These are phyloP conservation scores for Malus fusca DNA, from an alignment of 306 rosid genomes.

Conservation along the genomic window DNA sequence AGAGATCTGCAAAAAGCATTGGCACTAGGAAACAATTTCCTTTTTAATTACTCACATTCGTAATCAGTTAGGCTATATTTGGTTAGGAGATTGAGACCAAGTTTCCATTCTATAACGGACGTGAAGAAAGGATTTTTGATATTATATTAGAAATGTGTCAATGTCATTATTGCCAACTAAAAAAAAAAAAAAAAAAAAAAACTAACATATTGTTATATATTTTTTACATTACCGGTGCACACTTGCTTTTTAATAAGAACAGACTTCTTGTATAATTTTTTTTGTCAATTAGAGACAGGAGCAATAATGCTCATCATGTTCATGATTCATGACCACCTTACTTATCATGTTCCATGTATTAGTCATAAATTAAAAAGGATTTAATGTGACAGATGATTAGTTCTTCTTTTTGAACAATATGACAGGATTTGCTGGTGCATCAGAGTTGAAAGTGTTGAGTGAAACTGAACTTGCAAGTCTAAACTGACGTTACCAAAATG, in stretches of 20 bases:
- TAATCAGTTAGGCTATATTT: not conserved
- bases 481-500: no score
- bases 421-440: not conserved
- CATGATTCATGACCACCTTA: not conserved
- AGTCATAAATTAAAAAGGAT: not conserved
- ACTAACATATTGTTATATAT: no score
- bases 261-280: no score
- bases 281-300: not conserved
- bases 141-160: no score
- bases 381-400: not conserved
- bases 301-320: not conserved
- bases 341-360: not conserved
- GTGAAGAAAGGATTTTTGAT: no score
- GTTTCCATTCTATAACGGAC: no score
- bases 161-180: no score
- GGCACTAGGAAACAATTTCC: not conserved
- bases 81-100: not conserved
- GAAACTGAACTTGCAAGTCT: not conserved
- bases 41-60: not conserved
- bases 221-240: not conserved
- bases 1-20: not conserved
- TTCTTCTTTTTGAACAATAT: no score
- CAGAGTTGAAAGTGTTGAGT: not conserved
- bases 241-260: no score
- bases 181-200: no score